Evolutionary conservation across 2,329 filamentous ascomycete species (phyloP), one percentile per base, ranked within the genome.

Genomic region (Penicillium rolfsii): DNA sequence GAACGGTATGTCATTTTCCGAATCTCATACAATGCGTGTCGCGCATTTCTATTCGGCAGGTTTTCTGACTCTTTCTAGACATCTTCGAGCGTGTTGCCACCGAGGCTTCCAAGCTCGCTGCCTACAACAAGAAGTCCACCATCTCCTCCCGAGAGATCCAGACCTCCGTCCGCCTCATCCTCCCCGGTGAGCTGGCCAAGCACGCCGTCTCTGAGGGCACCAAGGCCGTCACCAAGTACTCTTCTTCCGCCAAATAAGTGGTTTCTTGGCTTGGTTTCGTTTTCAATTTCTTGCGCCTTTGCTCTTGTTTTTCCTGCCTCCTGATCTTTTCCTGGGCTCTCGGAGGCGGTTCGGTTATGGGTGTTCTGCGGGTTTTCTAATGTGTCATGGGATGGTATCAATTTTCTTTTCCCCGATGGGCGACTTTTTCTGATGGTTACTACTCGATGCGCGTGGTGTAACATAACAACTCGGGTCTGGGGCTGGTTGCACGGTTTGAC

Each of bases 61-160:
- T 6, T 7, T 38, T 43, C 38, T 53, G 40, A 2, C n/a, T 24
- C 12, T n/a, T 16, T 16, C 4, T 30, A 95, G 93, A 99, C 77
- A 99, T 99, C 80, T 99, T 99, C 81, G 95, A 99, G 89, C 93
- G 95, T 74, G 94, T 99, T 73, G 95, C 95, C 69, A 97, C 95
- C 62, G 95, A 99, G 84, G 95, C 95, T 55, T 97, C 92, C 79
- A 99, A 99, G 90, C 90, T 99, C 64, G 95, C 95, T 72, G 95
- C 95, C 67, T 99, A 99, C 87, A 99, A 99, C 90, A 99, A 98
- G 91, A 99, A 99, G 88, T 98, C 94, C 55, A 99, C 95, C 79
- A 99, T 99, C 83, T 98, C 94, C 57, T 98, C 95, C 71, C 91
- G 95, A 77, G 95, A 99, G 85, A 99, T 99, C 79, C 95, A 99